Percentiles rank a stretch among this genome's conserved stretches.
Evolutionary conservation across 805 yeast genomes (phyloP).

Genomic region (Metschnikowia peoriensis): DNA sequence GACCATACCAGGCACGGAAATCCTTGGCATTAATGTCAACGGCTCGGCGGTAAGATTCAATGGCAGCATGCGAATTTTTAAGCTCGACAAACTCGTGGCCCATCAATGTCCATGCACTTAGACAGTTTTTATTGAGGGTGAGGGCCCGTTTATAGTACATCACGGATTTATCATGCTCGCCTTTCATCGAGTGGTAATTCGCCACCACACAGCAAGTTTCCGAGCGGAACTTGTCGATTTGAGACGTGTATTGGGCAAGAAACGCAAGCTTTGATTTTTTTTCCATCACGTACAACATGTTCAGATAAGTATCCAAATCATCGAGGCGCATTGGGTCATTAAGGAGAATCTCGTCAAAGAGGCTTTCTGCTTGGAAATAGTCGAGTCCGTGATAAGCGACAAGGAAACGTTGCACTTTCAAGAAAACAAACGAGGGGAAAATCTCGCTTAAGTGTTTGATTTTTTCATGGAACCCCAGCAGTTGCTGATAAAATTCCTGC

Average conservation of each 20-base stretch:
- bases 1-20: conserved; percentile 96
- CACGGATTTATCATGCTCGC: conserved; percentile 94
- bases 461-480: conserved; percentile 48
- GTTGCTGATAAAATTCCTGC: conserved; percentile 79
- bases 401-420: conserved; percentile 80
- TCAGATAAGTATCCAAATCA: conserved; percentile 91
- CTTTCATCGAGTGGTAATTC: conserved; percentile 85
- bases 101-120: conserved; percentile 96
- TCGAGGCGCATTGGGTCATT: conserved; percentile 85
- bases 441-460: conserved; percentile 48
- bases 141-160: conserved; percentile 90
- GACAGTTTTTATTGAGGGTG: conserved; percentile 71
- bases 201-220: conserved; percentile 95
- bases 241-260: conserved; percentile 80
- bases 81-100: conserved; percentile 98
- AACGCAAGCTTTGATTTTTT: conserved; percentile 79
- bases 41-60: conserved; percentile 90
- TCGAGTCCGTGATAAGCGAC: conserved; percentile 83
- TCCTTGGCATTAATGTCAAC: conserved; percentile 87
- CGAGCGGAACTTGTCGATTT: conserved; percentile 82
- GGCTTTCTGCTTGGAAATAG: conserved; percentile 71
- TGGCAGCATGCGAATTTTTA: conserved; percentile 96
- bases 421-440: conserved; percentile 72
- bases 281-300: conserved; percentile 91
- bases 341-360: conserved; percentile 71